phyloP scores from a whole-genome alignment of 1,139 yeast genomes.

The Taiozyma sp. region DNA sequence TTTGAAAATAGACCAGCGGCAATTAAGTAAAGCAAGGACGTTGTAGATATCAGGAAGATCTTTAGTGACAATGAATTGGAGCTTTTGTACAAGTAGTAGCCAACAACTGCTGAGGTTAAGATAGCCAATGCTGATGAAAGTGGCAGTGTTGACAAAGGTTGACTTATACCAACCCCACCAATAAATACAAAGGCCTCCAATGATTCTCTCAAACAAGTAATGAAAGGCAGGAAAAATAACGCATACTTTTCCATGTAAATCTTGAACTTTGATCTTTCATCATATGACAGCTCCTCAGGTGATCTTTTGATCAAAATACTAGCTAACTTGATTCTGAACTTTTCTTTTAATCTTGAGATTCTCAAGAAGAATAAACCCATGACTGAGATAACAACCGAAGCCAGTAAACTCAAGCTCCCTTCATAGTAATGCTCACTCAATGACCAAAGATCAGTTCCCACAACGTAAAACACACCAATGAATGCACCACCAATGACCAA shows the following conservation, averaged over 20 bases:
- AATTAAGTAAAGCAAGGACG: constrained; percentile 79
- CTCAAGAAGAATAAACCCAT: constrained; percentile 95
- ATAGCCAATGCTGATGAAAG: constrained; percentile 67
- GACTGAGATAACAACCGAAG: constrained; percentile 73
- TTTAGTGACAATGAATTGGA: constrained; percentile 78
- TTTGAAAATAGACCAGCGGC: constrained; percentile 87
- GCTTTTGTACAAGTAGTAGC: constrained; percentile 64
- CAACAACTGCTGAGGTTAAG: constrained; percentile 59
- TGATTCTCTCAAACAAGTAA: constrained; percentile 87
- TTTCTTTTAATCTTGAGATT: constrained; percentile 84
- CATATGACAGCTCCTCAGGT: constrained; percentile 22
- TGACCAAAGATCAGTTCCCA: constrained; percentile 83
- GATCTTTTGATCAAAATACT: constrained; percentile 36
- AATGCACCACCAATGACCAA: constrained; percentile 78
- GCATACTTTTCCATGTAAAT: constrained; percentile 58
- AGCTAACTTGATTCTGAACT: constrained; percentile 90
- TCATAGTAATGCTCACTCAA: constrained; percentile 90
- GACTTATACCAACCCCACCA: constrained; percentile 81
- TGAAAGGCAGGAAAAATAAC: constrained; percentile 76
- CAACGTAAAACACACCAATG: constrained; percentile 76
- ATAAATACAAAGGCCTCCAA: constrained; percentile 88
- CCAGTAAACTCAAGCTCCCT: constrained; percentile 80
- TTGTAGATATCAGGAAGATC: constrained; percentile 74
- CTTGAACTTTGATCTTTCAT: constrained; percentile 22
- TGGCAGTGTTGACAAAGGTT: constrained; percentile 78